A percentile compares a stretch with the other conserved stretches of the same genome.
Evolutionary conservation across 108 stramenopile species (phyloP).

Genomic region (Cyclotella cryptica): DNA sequence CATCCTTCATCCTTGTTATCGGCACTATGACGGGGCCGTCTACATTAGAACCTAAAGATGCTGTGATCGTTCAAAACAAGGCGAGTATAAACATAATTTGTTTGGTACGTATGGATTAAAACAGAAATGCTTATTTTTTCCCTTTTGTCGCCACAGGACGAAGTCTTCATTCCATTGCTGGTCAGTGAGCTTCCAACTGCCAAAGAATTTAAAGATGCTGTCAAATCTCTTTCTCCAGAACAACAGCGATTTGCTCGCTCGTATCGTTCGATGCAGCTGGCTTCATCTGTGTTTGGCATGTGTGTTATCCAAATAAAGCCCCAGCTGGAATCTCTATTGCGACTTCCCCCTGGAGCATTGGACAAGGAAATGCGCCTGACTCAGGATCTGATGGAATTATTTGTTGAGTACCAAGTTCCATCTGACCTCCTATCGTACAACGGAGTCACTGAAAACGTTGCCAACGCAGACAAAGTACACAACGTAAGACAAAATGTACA

Average conservation of each 20-base stretch:
- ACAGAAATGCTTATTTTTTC: too few species aligned
- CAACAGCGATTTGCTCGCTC: slow-evolving; percentile 83
- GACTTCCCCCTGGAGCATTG: slow-evolving; percentile 66
- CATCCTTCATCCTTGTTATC: slow-evolving; percentile 73
- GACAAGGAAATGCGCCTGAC: slow-evolving; percentile 89
- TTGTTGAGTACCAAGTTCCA: slow-evolving; percentile 88
- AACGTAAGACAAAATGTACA: slow-evolving; percentile 72
- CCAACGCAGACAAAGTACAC: slow-evolving; percentile 61
- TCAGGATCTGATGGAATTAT: slow-evolving; percentile 83
- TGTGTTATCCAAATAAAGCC: slow-evolving; percentile 88
- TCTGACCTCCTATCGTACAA: slow-evolving; percentile 84
- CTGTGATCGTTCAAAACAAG: slow-evolving; percentile 87
- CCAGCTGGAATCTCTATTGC: slow-evolving; percentile 79
- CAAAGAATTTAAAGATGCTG: slow-evolving; percentile 89
- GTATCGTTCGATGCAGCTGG: slow-evolving; percentile 84
- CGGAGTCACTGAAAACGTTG: slow-evolving; percentile 49
- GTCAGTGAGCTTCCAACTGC: slow-evolving; percentile 83
- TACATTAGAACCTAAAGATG: slow-evolving; percentile 79
- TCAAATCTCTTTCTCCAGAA: slow-evolving; percentile 84
- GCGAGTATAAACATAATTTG: neutral
- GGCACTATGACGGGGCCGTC: slow-evolving; percentile 73
- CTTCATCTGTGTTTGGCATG: slow-evolving; percentile 82
- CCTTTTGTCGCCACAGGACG: slow-evolving; percentile 54
- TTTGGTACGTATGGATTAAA: neutral
- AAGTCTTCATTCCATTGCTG: slow-evolving; percentile 79